Evolutionary conservation across 2,329 filamentous ascomycete genomes (phyloP), one percentile per base, ranked within the genome.

Genomic region (Akanthomyces muscarius): DNA sequence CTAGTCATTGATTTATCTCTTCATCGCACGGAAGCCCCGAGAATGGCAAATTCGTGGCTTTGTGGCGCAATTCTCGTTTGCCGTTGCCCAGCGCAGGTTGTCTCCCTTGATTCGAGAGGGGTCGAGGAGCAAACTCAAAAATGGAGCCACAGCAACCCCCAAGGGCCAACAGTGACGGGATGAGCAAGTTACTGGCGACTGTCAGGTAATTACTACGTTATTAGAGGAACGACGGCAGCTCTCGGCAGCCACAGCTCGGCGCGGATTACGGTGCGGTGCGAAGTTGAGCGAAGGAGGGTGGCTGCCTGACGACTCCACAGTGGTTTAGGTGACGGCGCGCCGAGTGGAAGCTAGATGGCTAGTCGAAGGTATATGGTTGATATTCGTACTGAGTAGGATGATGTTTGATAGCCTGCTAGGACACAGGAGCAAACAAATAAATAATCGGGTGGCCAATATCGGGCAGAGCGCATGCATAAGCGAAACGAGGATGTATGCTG

Each of bases 291-390:
- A 44, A 23, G 11, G 30, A 23, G 28, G 21, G 50, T 54, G 50
- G 59, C 42, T 61, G 59, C 59, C 59, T 61, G n/a, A 38, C 50
- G 41, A 54, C 59, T n/a, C 59, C 59, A 54, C 50, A 38, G 41
- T 54, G 21, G 13, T 21, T 48, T 54, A n/a, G 50, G 53, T 23
- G 50, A 54, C 42, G 58, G 41, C 58, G 41, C 58, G 38, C 33
- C 11, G 57, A 52, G 47, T n/a, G 45, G 33, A 36, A 28, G 57
- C 57, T 51, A 51, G 23, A 21, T 55, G 6, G 28, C 25, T 44
- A 28, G 36, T 55, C 10, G 14, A 25, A 42, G 13, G 23, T 47
- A 33, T 47, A 21, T 23, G 44, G 38, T n/a, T 21, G 14, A 3
- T 4, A 16, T 16, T 21, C 16, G 21, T 16, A 23, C 18, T 3